A percentile compares a stretch with the other conserved stretches of the same genome.
These are phyloP conservation scores for Phialophora verrucosa DNA, from an alignment of 2,329 filamentous ascomycete species.

Conservation along the genomic window DNA sequence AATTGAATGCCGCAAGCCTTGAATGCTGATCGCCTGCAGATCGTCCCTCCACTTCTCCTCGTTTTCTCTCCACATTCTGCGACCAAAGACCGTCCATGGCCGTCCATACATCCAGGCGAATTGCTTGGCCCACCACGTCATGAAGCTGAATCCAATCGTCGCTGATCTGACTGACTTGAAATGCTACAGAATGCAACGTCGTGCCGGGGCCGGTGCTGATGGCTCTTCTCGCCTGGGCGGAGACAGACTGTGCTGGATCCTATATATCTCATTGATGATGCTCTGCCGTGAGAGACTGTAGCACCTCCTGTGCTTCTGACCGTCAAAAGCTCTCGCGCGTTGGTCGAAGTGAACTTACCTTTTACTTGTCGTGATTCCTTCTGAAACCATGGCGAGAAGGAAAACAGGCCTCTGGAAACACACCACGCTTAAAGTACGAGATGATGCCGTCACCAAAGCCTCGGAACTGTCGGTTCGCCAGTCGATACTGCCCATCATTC, in stretches of 20 bases:
- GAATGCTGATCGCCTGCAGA: conserved; percentile 11
- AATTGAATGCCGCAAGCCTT: not conserved
- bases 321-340: too few species aligned
- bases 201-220: not conserved
- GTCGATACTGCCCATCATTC: conserved; percentile 50
- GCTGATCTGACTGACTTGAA: not conserved
- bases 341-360: not conserved
- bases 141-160: conserved; percentile 12
- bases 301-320: not conserved
- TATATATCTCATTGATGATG: not conserved
- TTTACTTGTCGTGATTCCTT: not conserved
- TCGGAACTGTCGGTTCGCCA: conserved; percentile 50
- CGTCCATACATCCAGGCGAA: not conserved
- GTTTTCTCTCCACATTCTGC: conserved; percentile 16
- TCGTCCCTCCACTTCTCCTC: conserved; percentile 18
- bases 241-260: not conserved
- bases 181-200: conserved; percentile 15
- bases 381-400: not conserved
- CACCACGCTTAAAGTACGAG: conserved; percentile 15
- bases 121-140: conserved; percentile 13
- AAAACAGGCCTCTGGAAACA: conserved; percentile 18
- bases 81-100: not conserved
- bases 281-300: not conserved
- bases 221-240: not conserved
- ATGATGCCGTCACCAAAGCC: conserved; percentile 43